Evolutionary conservation across 2,329 filamentous ascomycete genomes (phyloP).

Genomic region (Niveomyces coronatus): DNA sequence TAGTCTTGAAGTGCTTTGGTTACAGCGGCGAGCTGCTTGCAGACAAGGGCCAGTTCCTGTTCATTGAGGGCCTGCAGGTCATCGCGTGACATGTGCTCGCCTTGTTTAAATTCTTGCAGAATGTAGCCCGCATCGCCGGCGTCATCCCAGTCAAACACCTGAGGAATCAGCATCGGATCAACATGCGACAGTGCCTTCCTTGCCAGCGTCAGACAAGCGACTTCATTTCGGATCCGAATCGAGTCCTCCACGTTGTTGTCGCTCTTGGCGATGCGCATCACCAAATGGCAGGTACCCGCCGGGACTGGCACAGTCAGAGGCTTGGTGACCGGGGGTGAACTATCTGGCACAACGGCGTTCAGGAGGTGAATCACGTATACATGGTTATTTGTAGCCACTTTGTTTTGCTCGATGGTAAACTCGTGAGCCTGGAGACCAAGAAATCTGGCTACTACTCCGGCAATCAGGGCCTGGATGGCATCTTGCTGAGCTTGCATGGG

Average conservation of each 20-base stretch:
- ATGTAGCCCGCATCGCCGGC: background rate
- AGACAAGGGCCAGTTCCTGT: background rate
- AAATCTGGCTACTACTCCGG: background rate
- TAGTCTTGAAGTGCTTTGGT: slow-evolving; percentile 3
- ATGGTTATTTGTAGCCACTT: slow-evolving; percentile 5
- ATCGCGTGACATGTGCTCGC: background rate
- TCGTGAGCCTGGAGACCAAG: background rate
- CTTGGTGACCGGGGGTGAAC: background rate
- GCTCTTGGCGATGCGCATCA: background rate
- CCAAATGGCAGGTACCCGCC: slow-evolving; percentile 3
- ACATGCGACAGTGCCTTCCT: background rate
- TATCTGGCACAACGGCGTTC: background rate
- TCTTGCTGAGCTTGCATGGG: background rate
- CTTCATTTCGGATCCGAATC: slow-evolving; percentile 6
- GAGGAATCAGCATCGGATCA: background rate
- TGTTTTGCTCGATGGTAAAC: slow-evolving; percentile 1
- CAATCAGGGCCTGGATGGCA: background rate
- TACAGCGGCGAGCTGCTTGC: slow-evolving; percentile 3
- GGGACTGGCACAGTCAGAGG: background rate
- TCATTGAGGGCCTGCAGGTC: background rate
- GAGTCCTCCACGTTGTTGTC: slow-evolving; percentile 9
- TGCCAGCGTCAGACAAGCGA: slow-evolving; percentile 2
- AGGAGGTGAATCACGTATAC: slow-evolving; percentile 4
- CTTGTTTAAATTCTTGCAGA: slow-evolving; percentile 5
- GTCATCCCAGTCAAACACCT: slow-evolving; percentile 5